A percentile compares a stretch with the other conserved stretches of the same genome.
Evolutionary conservation across 2,329 filamentous ascomycete species (phyloP).

Genomic region (Phaeosphaeriaceae sp.): DNA sequence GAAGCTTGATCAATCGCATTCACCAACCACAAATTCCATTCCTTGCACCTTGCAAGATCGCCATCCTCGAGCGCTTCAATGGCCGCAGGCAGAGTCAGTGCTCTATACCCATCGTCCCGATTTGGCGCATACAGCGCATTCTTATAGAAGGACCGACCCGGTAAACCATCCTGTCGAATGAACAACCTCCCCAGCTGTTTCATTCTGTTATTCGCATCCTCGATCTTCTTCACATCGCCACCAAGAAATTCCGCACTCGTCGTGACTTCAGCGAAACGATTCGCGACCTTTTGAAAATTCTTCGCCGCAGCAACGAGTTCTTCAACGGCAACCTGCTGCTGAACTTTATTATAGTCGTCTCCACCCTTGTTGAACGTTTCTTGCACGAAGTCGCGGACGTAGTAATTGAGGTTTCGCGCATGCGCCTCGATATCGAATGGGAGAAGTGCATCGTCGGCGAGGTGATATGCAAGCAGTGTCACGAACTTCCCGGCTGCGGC

Average conservation of each 20-base stretch:
- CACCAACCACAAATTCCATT: conserved; percentile 13
- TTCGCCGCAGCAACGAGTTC: conserved; percentile 2
- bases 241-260: neutral
- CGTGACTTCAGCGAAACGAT: conserved; percentile 1
- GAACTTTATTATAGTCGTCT: neutral
- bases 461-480: conserved; percentile 43
- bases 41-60: conserved; percentile 7
- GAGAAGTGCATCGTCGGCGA: conserved; percentile 40
- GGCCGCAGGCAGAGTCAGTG: conserved; percentile 8
- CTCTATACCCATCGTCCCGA: conserved; percentile 15
- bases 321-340: conserved; percentile 3
- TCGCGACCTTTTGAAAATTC: conserved; percentile 4
- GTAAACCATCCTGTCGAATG: conserved; percentile 9
- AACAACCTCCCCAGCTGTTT: conserved; percentile 10
- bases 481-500: conserved; percentile 51
- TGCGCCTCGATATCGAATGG: conserved; percentile 40
- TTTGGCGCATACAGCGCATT: conserved; percentile 15
- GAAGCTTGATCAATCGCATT: conserved; percentile 8
- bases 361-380: neutral
- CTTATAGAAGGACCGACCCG: conserved; percentile 13
- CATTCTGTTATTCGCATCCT: conserved; percentile 6
- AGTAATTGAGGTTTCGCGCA: conserved; percentile 14
- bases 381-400: conserved; percentile 4
- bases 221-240: neutral
- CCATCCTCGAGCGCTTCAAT: conserved; percentile 12